Base-by-base conservation (phyloP, 1,284 basidiomycete genomes). In the Ganoderma meredithae region DNA sequence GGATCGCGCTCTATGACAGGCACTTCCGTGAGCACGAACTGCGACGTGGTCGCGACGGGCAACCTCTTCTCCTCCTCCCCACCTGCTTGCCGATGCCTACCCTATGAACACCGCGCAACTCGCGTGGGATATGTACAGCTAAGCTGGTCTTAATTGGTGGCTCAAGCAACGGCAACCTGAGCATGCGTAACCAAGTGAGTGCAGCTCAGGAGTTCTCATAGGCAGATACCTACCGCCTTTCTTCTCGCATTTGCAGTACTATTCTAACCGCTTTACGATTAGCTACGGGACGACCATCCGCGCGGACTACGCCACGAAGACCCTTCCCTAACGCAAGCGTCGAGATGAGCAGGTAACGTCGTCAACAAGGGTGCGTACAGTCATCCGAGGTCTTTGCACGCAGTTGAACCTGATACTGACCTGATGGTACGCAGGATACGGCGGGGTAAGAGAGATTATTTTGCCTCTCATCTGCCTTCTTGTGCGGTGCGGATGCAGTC, bases 371-470 rank as follows among this genome's bases (percentile, higher is more conserved):
- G 27, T 31, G 27, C 27, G 27, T 31, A 31, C 27, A 3, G 3
- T 31, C 27, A 31, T 31, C 27, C 27, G 27, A 31, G 27, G 2
- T 13, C 41, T 43, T 12, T 43, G 41, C 17, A 17, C 13, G 41
- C 39, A 13, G 9, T 10, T 40, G 13, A 13, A 6, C 10, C 5
- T 49, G 19, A 19, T 31, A 31, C 36, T 47, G 44, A 19, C 44
- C 12, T 36, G 31, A 59, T 7, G 13, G 9, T 3, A 9, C n/a
- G 33, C 63, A 91, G 90, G 90, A 92, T 72, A 93, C 90, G 0
- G 91, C 92, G 4, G 93, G 94, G 1, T 93, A 95, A 77, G 94
- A 95, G 76, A 87, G 94, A 9, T 95, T 95, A 80, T 93, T 92
- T 0, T 89, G 86, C 56, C 84, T 95, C 27, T 93, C 93, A 0